Conservation (phyloP, 441 rosid genomes). For the Gossypium schwendimanii region DNA sequence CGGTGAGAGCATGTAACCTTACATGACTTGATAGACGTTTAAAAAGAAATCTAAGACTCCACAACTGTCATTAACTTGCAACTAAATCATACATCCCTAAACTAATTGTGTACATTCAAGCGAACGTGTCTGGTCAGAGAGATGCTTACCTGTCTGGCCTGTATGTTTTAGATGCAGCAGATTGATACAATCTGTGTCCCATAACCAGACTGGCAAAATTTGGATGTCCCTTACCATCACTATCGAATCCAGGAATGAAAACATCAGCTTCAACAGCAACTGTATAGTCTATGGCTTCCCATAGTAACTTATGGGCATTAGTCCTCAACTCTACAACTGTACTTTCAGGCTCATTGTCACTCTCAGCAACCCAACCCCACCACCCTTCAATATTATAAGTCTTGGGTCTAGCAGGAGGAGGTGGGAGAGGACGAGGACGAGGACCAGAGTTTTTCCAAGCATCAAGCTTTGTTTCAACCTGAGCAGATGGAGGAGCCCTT, state of each 20-base stretch:
- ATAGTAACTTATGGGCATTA: constrained; percentile 84
- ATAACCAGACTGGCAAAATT: constrained; percentile 85
- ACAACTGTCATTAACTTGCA: neutral
- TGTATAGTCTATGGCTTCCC: constrained; percentile 92
- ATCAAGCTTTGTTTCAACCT: constrained; percentile 49
- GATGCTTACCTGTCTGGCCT: constrained; percentile 73
- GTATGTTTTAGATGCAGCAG: constrained; percentile 71
- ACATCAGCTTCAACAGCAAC: constrained; percentile 89
- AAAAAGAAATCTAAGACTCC: neutral
- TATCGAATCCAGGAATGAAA: constrained; percentile 82
- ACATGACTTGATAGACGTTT: neutral
- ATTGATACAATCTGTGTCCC: constrained; percentile 91
- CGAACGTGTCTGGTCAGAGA: neutral
- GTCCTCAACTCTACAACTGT: constrained; percentile 91
- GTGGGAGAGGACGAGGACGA: constrained; percentile 91
- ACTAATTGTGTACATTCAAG: neutral
- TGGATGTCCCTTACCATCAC: constrained; percentile 87
- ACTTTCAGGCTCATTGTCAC: constrained; percentile 96
- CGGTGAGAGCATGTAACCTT: neutral
- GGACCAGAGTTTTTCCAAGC: constrained; percentile 59
- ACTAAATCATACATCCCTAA: neutral
- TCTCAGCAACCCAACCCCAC: constrained; percentile 99
- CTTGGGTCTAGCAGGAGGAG: constrained; percentile 84
- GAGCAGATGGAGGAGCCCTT: constrained; percentile 42
- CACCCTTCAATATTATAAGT: constrained; percentile 91